Evolutionary conservation across 345 rosid species (phyloP), one percentile per base, ranked within the genome.

Genomic region (Salix exigua): DNA sequence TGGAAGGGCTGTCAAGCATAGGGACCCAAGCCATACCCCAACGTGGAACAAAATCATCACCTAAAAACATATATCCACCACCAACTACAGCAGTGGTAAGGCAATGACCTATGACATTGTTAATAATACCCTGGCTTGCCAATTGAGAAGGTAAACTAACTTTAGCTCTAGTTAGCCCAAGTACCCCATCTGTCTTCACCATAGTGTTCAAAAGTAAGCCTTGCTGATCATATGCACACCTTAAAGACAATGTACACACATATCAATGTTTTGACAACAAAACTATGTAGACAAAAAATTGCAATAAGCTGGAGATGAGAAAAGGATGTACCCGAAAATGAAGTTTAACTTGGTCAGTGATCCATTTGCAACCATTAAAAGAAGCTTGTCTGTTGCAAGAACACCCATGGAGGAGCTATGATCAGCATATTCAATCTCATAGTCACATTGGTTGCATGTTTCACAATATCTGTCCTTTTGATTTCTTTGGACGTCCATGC

Each of bases 141-240:
- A 95, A 85, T 64, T 95, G 99, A 84, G 97, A 92, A 85, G 99
- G 99, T 69, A 95, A 82, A 81, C 99, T 91, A 68, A 91, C 86
- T 84, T 88, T 88, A 67, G 96, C 91, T 79, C 88, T 89, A 85
- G 93, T 93, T 77, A 95, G 82, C 71, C 99, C 99, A 21, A 95
- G 90, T 69, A 95, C 91, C 68, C 99, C 97, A 58, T 95, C 97
- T 16, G 99, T 91, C 88, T 85, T 88, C 60, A 83, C 82, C 79
- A 95, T 84, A 75, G 93, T 84, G 75, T 88, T 85, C 58, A 95
- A 85, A 58, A 95, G 89, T 72, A 83, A 66, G 14, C 97, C 97
- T 91, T 89, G 99, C 81, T 95, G 99, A 86, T 95, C 97, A 85
- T 93, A 95, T 68, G 92, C 99, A 73, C 99, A 95, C 87, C 99